phyloP scores from a whole-genome alignment of 1,284 basidiomycete species.

The Sporisorium reilianum region DNA sequence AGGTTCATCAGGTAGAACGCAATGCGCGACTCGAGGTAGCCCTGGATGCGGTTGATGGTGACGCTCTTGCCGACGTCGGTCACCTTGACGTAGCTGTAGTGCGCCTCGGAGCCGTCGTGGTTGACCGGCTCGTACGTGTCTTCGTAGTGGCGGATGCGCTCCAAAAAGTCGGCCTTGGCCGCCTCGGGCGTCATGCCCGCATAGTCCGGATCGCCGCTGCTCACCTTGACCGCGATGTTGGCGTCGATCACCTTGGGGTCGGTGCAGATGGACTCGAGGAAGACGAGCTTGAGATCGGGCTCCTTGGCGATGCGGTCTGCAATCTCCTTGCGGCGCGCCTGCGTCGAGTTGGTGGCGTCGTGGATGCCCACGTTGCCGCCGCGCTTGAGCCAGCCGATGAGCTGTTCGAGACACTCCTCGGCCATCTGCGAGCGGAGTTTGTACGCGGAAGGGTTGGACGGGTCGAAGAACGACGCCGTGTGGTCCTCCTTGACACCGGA shows the following conservation, averaged over 20 bases:
- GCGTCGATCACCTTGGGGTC: slow-evolving; percentile 93
- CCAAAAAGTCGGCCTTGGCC: slow-evolving; percentile 88
- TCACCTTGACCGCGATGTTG: slow-evolving; percentile 95
- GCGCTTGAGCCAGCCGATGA: slow-evolving; percentile 90
- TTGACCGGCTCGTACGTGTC: slow-evolving; percentile 92
- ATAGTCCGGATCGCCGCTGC: slow-evolving; percentile 97
- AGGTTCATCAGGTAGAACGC: slow-evolving; percentile 99
- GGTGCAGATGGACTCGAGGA: slow-evolving; percentile 93
- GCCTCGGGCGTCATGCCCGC: slow-evolving; percentile 85
- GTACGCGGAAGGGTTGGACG: slow-evolving; percentile 83
- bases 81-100: slow-evolving; percentile 71
- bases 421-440: slow-evolving; percentile 85
- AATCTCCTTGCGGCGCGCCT: slow-evolving; percentile 81
- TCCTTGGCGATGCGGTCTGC: slow-evolving; percentile 84
- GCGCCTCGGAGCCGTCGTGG: slow-evolving; percentile 76
- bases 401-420: slow-evolving; percentile 90
- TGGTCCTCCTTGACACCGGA: slow-evolving; percentile 89
- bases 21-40: slow-evolving; percentile 94
- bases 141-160: slow-evolving; percentile 92
- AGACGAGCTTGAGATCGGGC: slow-evolving; percentile 88
- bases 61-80: slow-evolving; percentile 69
- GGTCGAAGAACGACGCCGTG: slow-evolving; percentile 90
- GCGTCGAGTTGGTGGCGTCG: slow-evolving; percentile 94
- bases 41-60: slow-evolving; percentile 70
- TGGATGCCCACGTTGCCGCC: slow-evolving; percentile 98